phyloP scores from a whole-genome alignment of 805 yeast genomes.

The Groenewaldozyma salmanticensis region DNA sequence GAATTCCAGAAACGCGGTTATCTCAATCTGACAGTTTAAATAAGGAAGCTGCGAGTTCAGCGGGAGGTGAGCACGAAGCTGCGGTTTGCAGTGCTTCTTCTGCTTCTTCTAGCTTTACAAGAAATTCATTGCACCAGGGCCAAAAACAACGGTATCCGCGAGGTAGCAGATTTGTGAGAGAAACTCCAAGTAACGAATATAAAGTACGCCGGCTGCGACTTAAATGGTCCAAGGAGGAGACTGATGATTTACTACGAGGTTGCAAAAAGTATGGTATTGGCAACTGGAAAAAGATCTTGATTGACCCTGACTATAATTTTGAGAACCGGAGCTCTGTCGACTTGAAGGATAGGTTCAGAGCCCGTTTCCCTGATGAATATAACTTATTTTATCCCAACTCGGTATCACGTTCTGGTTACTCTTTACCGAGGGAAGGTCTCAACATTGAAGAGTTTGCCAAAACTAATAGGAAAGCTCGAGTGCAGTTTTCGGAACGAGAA shows the following conservation, averaged over 20 bases:
- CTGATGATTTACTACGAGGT: slow-evolving; percentile 33
- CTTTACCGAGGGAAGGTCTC: background rate
- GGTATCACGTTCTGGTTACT: slow-evolving; percentile 26
- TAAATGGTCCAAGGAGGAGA: slow-evolving; percentile 36
- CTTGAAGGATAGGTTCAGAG: slow-evolving; percentile 36
- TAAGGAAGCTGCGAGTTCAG: no score
- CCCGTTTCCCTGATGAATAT: slow-evolving; percentile 37
- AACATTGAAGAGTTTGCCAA: slow-evolving; percentile 25
- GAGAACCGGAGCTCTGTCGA: slow-evolving; percentile 38
- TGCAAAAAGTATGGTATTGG: slow-evolving; percentile 35
- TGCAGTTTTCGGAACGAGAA: slow-evolving; percentile 33
- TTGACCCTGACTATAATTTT: slow-evolving; percentile 31
- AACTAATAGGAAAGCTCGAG: slow-evolving; percentile 35
- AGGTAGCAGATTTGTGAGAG: background rate
- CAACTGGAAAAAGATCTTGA: slow-evolving; percentile 38
- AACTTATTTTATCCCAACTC: slow-evolving; percentile 36
- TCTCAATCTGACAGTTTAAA: no score
- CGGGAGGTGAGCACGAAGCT: no score
- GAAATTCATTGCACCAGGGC: no score
- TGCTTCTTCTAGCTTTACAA: no score
- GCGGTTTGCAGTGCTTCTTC: no score
- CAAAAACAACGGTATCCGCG: no score
- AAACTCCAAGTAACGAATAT: background rate
- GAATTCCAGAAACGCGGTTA: no score
- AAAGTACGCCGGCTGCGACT: slow-evolving; percentile 26